Conservation (phyloP, 306 rosid genomes). For the Cicer pinnatifidum region DNA sequence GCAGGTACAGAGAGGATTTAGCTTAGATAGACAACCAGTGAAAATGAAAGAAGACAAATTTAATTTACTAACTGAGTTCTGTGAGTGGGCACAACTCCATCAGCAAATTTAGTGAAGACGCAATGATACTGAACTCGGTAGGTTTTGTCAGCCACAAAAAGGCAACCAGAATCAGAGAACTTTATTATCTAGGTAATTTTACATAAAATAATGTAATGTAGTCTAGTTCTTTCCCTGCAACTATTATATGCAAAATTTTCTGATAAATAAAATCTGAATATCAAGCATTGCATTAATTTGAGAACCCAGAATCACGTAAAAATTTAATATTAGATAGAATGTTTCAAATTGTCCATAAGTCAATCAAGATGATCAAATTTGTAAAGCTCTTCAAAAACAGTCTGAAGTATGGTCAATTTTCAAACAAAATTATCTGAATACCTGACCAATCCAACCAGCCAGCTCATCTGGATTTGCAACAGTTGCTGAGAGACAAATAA, state of each 20-base stretch:
- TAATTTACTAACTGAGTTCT: slow-evolving; percentile 9
- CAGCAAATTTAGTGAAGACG: slow-evolving; percentile 29
- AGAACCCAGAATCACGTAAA: slow-evolving; percentile 12
- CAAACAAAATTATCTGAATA: slow-evolving; percentile 39
- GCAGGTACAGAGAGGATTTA: slow-evolving; percentile 25
- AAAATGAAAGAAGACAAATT: slow-evolving; percentile 18
- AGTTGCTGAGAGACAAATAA: slow-evolving; percentile 84
- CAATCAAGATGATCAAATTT: slow-evolving; percentile 35
- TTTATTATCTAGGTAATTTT: slow-evolving; percentile 24
- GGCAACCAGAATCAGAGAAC: slow-evolving; percentile 28
- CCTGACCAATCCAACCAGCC: slow-evolving; percentile 99
- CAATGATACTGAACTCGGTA: slow-evolving; percentile 30
- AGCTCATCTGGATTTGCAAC: slow-evolving; percentile 96
- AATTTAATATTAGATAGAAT: slow-evolving; percentile 24
- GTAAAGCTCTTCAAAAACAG: slow-evolving; percentile 34
- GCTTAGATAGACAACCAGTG: slow-evolving; percentile 30
- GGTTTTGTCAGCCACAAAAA: slow-evolving; percentile 13
- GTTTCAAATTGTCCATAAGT: slow-evolving; percentile 32
- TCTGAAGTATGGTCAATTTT: slow-evolving; percentile 8
- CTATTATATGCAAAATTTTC: background rate
- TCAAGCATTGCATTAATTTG: background rate
- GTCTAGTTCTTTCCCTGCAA: slow-evolving; percentile 33
- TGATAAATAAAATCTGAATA: slow-evolving; percentile 18
- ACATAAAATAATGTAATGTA: slow-evolving; percentile 31
- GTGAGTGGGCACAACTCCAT: slow-evolving; percentile 13